Evolutionary conservation across 805 yeast species (phyloP).

Genomic region (Blastobotrys chiropterorum): DNA sequence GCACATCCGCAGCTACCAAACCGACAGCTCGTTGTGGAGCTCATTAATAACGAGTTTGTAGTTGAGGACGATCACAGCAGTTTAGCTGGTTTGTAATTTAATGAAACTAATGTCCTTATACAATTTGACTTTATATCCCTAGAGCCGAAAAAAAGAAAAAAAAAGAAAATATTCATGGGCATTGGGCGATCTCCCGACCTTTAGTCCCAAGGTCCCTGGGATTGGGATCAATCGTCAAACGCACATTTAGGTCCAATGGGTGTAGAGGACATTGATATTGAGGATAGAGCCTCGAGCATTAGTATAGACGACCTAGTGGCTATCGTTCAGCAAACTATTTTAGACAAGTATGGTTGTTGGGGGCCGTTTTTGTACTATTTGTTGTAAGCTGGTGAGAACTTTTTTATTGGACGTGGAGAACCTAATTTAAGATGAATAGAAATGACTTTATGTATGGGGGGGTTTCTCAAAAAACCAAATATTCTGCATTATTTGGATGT

Average conservation of each 20-base stretch:
- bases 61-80: conserved; percentile 22
- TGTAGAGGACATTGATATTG: not conserved
- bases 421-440: not conserved
- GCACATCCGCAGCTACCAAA: conserved; percentile 63
- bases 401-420: not conserved
- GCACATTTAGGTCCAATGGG: not conserved
- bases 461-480: not conserved
- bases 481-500: conserved; percentile 5
- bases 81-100: conserved; percentile 17
- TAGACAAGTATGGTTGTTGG: conserved; percentile 5
- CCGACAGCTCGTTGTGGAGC: conserved; percentile 51
- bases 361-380: conserved; percentile 1
- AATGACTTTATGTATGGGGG: not conserved
- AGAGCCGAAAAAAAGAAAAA: not conserved
- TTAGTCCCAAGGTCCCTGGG: not conserved
- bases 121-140: not conserved
- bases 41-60: conserved; percentile 28
- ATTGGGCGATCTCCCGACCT: not conserved
- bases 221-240: no score
- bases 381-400: not conserved
- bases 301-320: conserved; percentile 4
- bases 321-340: not conserved
- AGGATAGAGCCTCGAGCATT: not conserved
- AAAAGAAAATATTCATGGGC: not conserved
- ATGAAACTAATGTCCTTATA: not conserved